A percentile compares a stretch with the other conserved stretches of the same genome.
phyloP scores from a whole-genome alignment of 2,329 filamentous ascomycete genomes.

The Paraphaeosphaeria minitans region DNA sequence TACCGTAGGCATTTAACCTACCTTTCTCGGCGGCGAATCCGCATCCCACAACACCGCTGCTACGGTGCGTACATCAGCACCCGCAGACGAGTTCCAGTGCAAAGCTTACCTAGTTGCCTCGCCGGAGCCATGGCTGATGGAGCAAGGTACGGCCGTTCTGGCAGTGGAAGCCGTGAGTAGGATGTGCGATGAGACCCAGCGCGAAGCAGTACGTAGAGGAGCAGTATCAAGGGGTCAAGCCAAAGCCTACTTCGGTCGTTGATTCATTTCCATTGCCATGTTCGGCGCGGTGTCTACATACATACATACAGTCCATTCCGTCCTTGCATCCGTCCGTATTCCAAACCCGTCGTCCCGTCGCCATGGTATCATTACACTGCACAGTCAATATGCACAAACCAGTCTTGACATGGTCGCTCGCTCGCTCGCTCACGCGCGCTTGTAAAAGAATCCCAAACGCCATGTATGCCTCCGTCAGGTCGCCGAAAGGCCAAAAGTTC shows the following conservation, averaged over 20 bases:
- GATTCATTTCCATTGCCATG: not conserved
- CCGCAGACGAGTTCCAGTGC: no score
- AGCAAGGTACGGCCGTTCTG: no score
- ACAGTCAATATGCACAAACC: constrained; percentile 6
- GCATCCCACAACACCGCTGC: no score
- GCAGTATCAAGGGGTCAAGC: no score
- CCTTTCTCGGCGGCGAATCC: no score
- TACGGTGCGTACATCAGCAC: no score
- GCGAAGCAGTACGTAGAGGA: no score
- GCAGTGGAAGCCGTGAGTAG: no score
- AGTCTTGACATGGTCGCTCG: not conserved
- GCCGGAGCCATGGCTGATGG: no score
- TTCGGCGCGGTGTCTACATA: not conserved
- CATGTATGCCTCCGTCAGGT: not conserved
- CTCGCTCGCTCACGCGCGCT: not conserved
- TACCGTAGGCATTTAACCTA: no score
- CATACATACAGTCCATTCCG: not conserved
- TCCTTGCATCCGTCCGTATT: not conserved
- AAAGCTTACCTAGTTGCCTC: no score
- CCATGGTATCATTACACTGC: constrained; percentile 10
- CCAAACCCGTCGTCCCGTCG: not conserved
- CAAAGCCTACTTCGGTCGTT: not conserved
- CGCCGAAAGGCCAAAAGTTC: not conserved
- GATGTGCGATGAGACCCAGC: no score
- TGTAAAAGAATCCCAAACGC: constrained; percentile 6